Evolutionary conservation across 2,329 filamentous ascomycete genomes (phyloP), one percentile per base, ranked within the genome.

Genomic region (Aspergillus ibericus): DNA sequence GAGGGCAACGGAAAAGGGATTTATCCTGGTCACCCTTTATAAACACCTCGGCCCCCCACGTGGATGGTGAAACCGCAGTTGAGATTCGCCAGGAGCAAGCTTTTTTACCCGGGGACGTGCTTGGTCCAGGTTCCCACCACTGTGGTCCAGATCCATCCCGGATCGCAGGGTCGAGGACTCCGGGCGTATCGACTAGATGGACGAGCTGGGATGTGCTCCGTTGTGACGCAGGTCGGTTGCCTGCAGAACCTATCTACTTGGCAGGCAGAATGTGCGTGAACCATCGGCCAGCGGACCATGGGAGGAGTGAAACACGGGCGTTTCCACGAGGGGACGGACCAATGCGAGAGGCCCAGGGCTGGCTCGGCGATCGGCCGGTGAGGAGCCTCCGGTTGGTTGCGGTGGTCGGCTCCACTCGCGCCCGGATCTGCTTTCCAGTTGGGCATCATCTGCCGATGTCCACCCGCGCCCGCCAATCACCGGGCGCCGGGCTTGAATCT

Each of bases 311-410:
- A 25, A 53, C 51, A 42, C 29, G 22, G 40, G 40, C 36, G 18
- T 22, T 9, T 15, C n/a, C 36, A 27, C 51, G 38, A 53, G 16
- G 16, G 12, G 22, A n/a, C 2, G 22, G 25, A 18, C 27, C n/a
- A 42, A 42, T 29, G 7, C 40, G 25, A 42, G 20, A 8, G 5
- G 27, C n/a, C n/a, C n/a, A n/a, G 36, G 22, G 35, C 25, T 48
- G 27, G 44, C 25, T 48, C 36, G 36, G 36, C 36, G 51, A 53
- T 53, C 51, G 51, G 51, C 36, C n/a, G 25, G 22, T 29, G 44
- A n/a, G 10, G 22, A 10, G 44, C 25, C 8, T 48, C 44, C 44
- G 25, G 27, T 25, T 29, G 22, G 25, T 29, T 6, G 44, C 25
- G 25, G 5, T 16, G 15, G 25, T 10, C 10, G n/a, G 15, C n/a